Evolutionary conservation across 1,139 yeast genomes (phyloP).

Genomic region (Debaryomyces sp.): DNA sequence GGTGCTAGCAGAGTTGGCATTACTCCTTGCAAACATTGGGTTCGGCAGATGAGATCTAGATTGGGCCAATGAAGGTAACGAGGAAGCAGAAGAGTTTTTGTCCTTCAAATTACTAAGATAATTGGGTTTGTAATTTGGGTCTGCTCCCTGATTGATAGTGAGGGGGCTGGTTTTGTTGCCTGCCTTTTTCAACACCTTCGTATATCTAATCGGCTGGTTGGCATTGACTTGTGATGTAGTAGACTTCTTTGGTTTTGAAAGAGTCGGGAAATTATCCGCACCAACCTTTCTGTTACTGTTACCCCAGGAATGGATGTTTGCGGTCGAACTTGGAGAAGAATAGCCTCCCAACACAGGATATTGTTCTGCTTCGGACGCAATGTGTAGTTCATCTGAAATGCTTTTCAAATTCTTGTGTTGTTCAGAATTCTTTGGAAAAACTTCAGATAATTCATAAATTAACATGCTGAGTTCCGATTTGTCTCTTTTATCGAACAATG

Average conservation of each 20-base stretch:
- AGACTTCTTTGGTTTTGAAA: constrained; percentile 42
- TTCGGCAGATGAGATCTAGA: constrained; percentile 8
- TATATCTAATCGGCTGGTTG: constrained; percentile 40
- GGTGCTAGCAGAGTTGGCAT: constrained; percentile 9
- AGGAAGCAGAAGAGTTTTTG: constrained; percentile 16
- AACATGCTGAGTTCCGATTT: constrained; percentile 55
- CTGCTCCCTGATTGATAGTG: constrained; percentile 18
- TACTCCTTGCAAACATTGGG: background rate
- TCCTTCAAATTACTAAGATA: constrained; percentile 28
- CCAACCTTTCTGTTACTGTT: constrained; percentile 19
- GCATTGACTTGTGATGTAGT: constrained; percentile 14
- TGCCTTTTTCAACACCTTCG: constrained; percentile 35
- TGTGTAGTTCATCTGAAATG: constrained; percentile 25
- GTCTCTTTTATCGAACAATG: constrained; percentile 48
- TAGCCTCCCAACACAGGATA: constrained; percentile 39
- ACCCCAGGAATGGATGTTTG: constrained; percentile 35
- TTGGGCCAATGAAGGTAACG: constrained; percentile 21
- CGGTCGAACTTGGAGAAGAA: constrained; percentile 17
- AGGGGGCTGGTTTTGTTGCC: constrained; percentile 14
- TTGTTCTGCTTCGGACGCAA: constrained; percentile 23
- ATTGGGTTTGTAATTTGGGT: constrained; percentile 31
- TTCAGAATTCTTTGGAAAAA: constrained; percentile 45
- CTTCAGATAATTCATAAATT: constrained; percentile 57
- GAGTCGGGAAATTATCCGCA: constrained; percentile 54
- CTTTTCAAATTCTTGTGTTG: constrained; percentile 28